phyloP scores from a whole-genome alignment of 2,329 filamentous ascomycete species.

The Coniosporium tulheliwenetii region DNA sequence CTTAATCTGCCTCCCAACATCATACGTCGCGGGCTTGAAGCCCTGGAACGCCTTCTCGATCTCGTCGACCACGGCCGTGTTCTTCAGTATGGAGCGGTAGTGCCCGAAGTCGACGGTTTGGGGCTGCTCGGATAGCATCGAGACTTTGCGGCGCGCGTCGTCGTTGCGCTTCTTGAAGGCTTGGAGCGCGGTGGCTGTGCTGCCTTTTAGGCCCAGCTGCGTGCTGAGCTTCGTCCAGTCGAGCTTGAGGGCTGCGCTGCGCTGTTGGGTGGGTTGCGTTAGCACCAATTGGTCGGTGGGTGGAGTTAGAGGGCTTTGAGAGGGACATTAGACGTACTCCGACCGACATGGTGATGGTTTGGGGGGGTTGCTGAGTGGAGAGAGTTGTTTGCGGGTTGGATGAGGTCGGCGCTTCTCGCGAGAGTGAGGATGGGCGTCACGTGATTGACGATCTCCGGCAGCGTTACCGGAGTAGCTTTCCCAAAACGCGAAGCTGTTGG shows the following conservation, averaged over 20 bases:
- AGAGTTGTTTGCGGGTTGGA: constrained; percentile 3
- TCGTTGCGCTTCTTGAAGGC: constrained; percentile 99
- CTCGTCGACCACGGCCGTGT: constrained; percentile 87
- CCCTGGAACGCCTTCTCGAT: constrained; percentile 88
- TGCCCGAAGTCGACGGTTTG: constrained; percentile 82
- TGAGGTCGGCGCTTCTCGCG: constrained; percentile 6
- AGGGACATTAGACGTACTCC: constrained; percentile 37
- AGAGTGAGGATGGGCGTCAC: not conserved
- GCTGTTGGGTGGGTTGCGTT: constrained; percentile 35
- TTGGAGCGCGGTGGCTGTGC: constrained; percentile 80
- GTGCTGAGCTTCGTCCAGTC: constrained; percentile 93
- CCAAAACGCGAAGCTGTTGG: no score
- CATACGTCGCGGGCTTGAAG: constrained; percentile 89
- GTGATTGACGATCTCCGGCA: no score
- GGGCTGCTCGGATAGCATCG: constrained; percentile 66
- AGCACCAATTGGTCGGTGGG: not conserved
- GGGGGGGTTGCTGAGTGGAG: constrained; percentile 31
- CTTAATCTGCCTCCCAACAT: constrained; percentile 87
- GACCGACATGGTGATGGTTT: constrained; percentile 46
- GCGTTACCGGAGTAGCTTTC: no score
- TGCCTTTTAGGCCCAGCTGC: constrained; percentile 90
- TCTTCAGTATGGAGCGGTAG: constrained; percentile 89
- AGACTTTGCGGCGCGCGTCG: constrained; percentile 87
- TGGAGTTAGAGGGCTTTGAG: not conserved
- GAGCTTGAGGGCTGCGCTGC: constrained; percentile 97